Percentiles rank a stretch among this genome's conserved stretches.
phyloP scores from a whole-genome alignment of 371 early-diverging fungal genomes.

The Lichtheimia ornata region DNA sequence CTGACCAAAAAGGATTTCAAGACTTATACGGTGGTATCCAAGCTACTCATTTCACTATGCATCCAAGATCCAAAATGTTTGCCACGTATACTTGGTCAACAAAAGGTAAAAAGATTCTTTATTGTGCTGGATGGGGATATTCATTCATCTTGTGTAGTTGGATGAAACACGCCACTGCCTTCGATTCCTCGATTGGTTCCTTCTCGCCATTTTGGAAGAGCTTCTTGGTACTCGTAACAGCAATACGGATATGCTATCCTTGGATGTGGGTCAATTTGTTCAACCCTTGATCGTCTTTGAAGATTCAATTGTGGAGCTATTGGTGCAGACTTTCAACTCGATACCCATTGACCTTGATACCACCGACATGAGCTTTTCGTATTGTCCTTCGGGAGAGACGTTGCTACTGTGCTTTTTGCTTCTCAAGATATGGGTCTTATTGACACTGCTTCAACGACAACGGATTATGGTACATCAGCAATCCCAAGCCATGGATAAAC shows the following conservation, averaged over 20 bases:
- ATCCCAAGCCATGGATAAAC: slow-evolving; percentile 6
- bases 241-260: no score
- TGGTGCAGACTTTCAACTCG: slow-evolving; percentile 42
- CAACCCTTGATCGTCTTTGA: slow-evolving; percentile 36
- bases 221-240: background rate
- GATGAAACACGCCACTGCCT: slow-evolving; percentile 45
- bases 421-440: slow-evolving; percentile 40
- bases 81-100: slow-evolving; percentile 28
- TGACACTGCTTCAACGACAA: slow-evolving; percentile 21
- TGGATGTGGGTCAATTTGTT: slow-evolving; percentile 18
- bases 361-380: slow-evolving; percentile 43
- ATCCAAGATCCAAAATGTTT: slow-evolving; percentile 29
- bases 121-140: background rate
- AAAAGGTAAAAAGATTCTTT: slow-evolving; percentile 29
- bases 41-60: slow-evolving; percentile 40
- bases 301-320: slow-evolving; percentile 34
- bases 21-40: slow-evolving; percentile 33
- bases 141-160: slow-evolving; percentile 17
- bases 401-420: slow-evolving; percentile 39
- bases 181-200: slow-evolving; percentile 53
- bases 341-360: slow-evolving; percentile 39
- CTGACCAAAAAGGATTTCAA: slow-evolving; percentile 56
- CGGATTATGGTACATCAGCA: background rate
- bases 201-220: slow-evolving; percentile 31
- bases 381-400: slow-evolving; percentile 43